Evolutionary conservation across 306 rosid species (phyloP).

Genomic region (Cicer bijugum): DNA sequence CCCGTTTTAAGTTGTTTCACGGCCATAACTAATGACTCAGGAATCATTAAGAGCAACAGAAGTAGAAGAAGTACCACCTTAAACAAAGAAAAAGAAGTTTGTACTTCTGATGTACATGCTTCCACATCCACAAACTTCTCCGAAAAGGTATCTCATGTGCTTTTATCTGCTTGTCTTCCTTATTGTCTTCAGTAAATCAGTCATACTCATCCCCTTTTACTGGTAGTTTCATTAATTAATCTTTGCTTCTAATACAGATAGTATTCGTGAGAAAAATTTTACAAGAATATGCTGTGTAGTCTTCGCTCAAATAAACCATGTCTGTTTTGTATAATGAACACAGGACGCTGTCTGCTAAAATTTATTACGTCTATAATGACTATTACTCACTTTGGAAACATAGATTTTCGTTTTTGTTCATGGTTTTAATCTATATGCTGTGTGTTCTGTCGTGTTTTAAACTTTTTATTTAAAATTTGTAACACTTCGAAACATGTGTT

Average conservation of each 20-base stretch:
- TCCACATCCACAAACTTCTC: slow-evolving; percentile 41
- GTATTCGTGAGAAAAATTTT: not conserved
- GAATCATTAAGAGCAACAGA: slow-evolving; percentile 44
- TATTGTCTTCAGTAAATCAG: not conserved
- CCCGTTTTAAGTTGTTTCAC: slow-evolving; percentile 64
- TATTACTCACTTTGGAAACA: not conserved
- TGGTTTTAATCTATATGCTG: not conserved
- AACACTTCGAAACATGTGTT: not conserved
- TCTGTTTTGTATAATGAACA: not conserved
- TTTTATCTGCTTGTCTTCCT: slow-evolving; percentile 31
- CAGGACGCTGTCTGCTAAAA: not conserved
- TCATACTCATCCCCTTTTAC: slow-evolving; percentile 14
- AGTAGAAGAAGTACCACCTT: slow-evolving; percentile 43
- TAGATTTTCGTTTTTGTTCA: not conserved
- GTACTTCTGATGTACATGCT: slow-evolving; percentile 40
- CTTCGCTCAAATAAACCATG: not conserved
- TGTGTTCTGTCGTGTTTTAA: not conserved
- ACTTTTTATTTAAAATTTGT: not conserved
- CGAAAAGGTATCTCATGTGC: slow-evolving; percentile 54
- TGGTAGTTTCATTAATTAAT: not conserved
- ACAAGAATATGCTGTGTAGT: not conserved
- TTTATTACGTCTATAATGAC: not conserved
- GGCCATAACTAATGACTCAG: slow-evolving; percentile 34
- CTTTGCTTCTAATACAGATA: not conserved
- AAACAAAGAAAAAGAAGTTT: slow-evolving; percentile 61